Evolutionary conservation across 192 early-diverging fungal genomes (phyloP).

Genomic region (Coemansia sp.): DNA sequence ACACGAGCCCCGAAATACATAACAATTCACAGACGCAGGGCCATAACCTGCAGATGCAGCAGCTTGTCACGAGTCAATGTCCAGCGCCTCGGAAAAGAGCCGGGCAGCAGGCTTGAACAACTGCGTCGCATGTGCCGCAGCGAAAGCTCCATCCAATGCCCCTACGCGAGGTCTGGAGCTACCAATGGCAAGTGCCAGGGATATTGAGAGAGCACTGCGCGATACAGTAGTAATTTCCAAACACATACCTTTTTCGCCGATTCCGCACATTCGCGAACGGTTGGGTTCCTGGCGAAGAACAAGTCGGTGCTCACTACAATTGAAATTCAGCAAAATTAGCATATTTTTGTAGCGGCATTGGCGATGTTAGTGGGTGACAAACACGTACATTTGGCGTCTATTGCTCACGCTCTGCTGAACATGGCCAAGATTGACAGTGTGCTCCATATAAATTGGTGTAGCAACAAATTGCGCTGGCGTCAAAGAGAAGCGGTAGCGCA

Average conservation of each 20-base stretch:
- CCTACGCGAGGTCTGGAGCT: too few species aligned
- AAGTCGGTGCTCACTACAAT: conserved; percentile 55
- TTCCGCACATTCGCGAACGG: conserved; percentile 89
- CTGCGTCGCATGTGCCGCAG: too few species aligned
- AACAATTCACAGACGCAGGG: not conserved
- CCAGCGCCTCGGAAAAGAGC: not conserved
- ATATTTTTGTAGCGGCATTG: not conserved
- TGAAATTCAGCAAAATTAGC: not conserved
- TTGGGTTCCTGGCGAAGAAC: conserved; percentile 83
- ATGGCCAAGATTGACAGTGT: conserved; percentile 38
- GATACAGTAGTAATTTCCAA: not conserved
- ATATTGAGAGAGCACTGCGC: too few species aligned
- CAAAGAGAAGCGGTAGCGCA: conserved; percentile 10
- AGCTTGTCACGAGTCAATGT: conserved; percentile 3
- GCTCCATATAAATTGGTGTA: conserved; percentile 27
- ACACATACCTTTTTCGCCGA: conserved; percentile 84
- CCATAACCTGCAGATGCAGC: not conserved
- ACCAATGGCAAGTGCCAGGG: too few species aligned
- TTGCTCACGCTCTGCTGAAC: conserved; percentile 51
- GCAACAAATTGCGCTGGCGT: conserved; percentile 2
- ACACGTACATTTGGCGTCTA: conserved; percentile 54
- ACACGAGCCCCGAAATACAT: not conserved
- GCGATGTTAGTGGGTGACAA: not conserved
- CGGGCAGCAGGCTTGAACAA: too few species aligned
- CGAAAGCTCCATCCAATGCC: too few species aligned